A percentile compares a stretch with the other conserved stretches of the same genome.
Evolutionary conservation across 2,329 filamentous ascomycete species (phyloP).

Genomic region (Annulohypoxylon truncatum): DNA sequence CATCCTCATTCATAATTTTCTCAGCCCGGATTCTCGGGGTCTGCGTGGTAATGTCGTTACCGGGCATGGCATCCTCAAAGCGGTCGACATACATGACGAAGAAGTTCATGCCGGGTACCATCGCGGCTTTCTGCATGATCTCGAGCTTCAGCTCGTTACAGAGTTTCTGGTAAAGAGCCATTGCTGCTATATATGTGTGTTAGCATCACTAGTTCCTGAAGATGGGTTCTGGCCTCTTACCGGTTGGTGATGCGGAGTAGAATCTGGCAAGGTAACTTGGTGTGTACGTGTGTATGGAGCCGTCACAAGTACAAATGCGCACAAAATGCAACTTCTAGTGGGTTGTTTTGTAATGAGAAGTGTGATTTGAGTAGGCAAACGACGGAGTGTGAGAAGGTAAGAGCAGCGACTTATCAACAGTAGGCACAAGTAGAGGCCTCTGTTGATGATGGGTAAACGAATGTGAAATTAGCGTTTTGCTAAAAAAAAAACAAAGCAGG

Average conservation of each 20-base stretch:
- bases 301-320: not conserved
- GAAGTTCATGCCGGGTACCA: constrained; percentile 35
- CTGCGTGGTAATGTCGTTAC: not conserved
- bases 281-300: not conserved
- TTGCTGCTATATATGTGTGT: not conserved
- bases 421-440: not conserved
- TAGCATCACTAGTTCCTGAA: not conserved
- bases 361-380: not conserved
- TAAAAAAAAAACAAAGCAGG: no score
- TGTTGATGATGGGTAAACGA: not conserved
- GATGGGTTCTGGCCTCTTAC: not conserved
- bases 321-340: not conserved
- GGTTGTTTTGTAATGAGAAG: not conserved
- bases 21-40: not conserved
- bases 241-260: not conserved
- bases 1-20: no score
- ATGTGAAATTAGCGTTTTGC: not conserved
- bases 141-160: constrained; percentile 43
- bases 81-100: constrained; percentile 29
- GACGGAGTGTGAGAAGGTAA: no score
- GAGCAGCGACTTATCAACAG: not conserved
- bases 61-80: not conserved
- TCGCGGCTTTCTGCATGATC: constrained; percentile 36
- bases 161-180: constrained; percentile 24
- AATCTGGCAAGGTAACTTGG: not conserved